Evolutionary conservation across 2,329 filamentous ascomycete species (phyloP), one percentile per base, ranked within the genome.

Genomic region (Pyrenophora teres): DNA sequence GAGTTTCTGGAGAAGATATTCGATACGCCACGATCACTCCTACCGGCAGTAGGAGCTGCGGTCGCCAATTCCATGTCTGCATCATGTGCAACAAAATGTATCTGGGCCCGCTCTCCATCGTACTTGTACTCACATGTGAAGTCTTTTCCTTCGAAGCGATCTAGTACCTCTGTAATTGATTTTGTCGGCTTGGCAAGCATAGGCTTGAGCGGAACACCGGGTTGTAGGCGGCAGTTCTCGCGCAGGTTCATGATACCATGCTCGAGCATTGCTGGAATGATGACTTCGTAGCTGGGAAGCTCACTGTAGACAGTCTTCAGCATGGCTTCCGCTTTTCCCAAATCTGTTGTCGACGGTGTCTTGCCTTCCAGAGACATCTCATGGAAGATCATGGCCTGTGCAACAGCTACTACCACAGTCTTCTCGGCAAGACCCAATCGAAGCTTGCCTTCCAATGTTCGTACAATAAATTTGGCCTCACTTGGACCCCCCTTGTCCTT

Each of bases 61-160:
- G 77, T 80, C 4, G 87, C 83, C 61, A 90, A 87, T 47, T 91
- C 81, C 52, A 88, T 78, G 2, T 85, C 79, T 8, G 89, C 83
- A 56, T 93, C 89, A 56, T 91, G 90, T 4, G 92, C 87, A 27
- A 97, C 91, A 63, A 96, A 99, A 72, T 99, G 94, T 43, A 99
- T 97, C 71, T 99, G 94, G n/a, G 94, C 94, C 70, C 94, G 83
- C 75, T 99, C 94, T 41, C 94, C 94, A 66, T 99, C 94, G 69
- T 99, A 99, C 74, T 99, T 99, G 81, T 96, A 99, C 73, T 99
- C 94, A 76, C 94, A 99, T 1, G 94, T 97, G 68, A 99, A 99
- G 21, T 88, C 89, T 70, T 96, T 94, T 58, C 89, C 87, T 71
- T 97, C 94, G 61, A 99, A 99, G 4, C 94, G 89, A 74, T 99